phyloP scores from a whole-genome alignment of 2,329 filamentous ascomycete species.

The Fusarium sp. region DNA sequence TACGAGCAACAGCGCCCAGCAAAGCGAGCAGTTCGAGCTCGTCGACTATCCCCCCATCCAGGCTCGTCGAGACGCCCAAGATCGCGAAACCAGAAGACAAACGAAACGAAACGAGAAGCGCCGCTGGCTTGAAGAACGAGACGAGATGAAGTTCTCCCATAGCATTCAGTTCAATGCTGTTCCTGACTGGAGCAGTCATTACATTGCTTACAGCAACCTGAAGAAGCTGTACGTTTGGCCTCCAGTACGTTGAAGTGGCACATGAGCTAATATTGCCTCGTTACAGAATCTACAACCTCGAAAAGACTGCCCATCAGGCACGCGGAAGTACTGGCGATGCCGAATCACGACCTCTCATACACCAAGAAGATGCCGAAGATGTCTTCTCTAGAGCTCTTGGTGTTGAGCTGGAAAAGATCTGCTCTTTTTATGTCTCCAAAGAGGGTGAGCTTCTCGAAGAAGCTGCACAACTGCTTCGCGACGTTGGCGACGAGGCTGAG shows the following conservation, averaged over 20 bases:
- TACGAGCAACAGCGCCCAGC: slow-evolving; percentile 2
- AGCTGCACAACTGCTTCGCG: slow-evolving; percentile 79
- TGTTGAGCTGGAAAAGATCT: slow-evolving; percentile 93
- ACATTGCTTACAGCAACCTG: slow-evolving; percentile 97
- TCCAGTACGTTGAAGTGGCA: not conserved
- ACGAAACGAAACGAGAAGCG: slow-evolving; percentile 73
- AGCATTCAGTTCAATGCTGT: slow-evolving; percentile 99
- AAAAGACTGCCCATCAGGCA: slow-evolving; percentile 81
- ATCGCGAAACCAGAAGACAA: slow-evolving; percentile 53
- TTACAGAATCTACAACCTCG: slow-evolving; percentile 92
- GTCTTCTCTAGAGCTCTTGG: slow-evolving; percentile 87
- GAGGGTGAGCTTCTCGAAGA: slow-evolving; percentile 89
- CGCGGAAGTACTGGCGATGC: slow-evolving; percentile 70
- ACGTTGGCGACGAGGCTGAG: slow-evolving; percentile 76
- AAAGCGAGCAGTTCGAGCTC: slow-evolving; percentile 57
- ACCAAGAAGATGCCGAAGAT: slow-evolving; percentile 79
- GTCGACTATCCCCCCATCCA: slow-evolving; percentile 55
- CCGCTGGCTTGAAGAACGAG: slow-evolving; percentile 76
- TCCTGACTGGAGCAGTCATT: slow-evolving; percentile 98
- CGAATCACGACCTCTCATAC: slow-evolving; percentile 87
- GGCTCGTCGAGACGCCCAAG: slow-evolving; percentile 48
- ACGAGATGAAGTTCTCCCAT: slow-evolving; percentile 99
- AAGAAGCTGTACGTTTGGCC: slow-evolving; percentile 87
- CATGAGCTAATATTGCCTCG: slow-evolving; percentile 19
- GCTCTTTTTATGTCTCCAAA: slow-evolving; percentile 89